Evolutionary conservation across 148 eudicot genomes (phyloP).

Genomic region (Rhododendron ferrugineum): DNA sequence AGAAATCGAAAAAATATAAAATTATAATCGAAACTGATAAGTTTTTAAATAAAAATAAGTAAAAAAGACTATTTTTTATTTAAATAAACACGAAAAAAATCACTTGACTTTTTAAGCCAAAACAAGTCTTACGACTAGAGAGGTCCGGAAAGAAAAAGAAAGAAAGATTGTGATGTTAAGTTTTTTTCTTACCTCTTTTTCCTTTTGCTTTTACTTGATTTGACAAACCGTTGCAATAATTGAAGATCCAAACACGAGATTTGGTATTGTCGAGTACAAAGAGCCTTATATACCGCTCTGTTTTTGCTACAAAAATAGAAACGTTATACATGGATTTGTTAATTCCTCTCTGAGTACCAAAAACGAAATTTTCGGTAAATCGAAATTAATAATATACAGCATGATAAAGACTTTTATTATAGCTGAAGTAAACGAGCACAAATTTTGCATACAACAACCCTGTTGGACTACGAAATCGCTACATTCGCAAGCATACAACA

Average conservation of each 20-base stretch:
- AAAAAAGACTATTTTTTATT: no score
- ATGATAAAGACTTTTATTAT: background rate
- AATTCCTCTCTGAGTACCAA: background rate
- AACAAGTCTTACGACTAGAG: background rate
- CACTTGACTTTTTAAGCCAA: no score
- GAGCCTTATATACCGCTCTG: background rate
- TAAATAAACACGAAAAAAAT: no score
- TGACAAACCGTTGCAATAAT: background rate
- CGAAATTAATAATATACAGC: background rate
- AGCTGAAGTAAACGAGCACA: background rate
- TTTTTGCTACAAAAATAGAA: background rate
- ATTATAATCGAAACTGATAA: no score
- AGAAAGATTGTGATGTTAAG: background rate
- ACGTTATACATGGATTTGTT: background rate
- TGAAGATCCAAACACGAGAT: background rate
- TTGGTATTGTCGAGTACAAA: background rate
- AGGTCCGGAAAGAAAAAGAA: background rate
- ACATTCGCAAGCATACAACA: background rate
- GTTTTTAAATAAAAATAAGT: no score
- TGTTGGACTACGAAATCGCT: background rate
- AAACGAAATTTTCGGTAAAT: background rate
- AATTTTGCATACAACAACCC: background rate
- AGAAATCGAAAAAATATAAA: no score
- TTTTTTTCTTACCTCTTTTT: background rate
- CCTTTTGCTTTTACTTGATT: background rate